Evolutionary conservation across 768 basidiomycete species (phyloP).

Genomic region (Tremella yokohamensis): DNA sequence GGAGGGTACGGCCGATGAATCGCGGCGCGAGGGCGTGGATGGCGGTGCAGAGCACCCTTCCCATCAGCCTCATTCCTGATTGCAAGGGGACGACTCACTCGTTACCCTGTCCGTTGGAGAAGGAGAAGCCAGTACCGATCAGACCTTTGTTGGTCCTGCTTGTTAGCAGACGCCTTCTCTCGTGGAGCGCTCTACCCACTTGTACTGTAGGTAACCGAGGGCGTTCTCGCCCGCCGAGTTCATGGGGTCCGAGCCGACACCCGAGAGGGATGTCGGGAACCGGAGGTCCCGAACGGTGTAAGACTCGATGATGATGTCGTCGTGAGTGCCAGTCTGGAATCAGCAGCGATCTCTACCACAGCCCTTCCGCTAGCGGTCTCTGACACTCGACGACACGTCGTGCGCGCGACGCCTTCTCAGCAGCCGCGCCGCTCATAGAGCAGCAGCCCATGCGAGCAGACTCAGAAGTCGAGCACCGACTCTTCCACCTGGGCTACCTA

Average conservation of each 20-base stretch:
- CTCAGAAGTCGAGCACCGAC: too few species aligned
- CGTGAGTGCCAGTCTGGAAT: too few species aligned
- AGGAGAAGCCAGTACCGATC: constrained; percentile 29
- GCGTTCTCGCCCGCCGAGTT: constrained; percentile 34
- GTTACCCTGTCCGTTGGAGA: constrained; percentile 35
- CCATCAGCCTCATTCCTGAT: not conserved
- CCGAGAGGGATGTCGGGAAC: constrained; percentile 29
- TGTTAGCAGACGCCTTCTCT: not conserved
- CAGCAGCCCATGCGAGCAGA: too few species aligned
- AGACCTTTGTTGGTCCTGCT: constrained; percentile 22
- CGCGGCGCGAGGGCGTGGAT: constrained; percentile 28
- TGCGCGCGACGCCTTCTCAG: too few species aligned
- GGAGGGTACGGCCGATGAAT: constrained; percentile 28
- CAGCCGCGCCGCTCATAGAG: too few species aligned
- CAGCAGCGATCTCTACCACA: too few species aligned
- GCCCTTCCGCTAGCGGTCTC: too few species aligned
- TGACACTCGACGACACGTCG: too few species aligned
- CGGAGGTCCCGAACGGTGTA: constrained; percentile 31
- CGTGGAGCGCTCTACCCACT: not conserved
- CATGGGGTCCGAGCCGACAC: constrained; percentile 33
- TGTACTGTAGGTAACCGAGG: constrained; percentile 26
- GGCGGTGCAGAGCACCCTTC: constrained; percentile 28
- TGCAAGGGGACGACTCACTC: constrained; percentile 17
- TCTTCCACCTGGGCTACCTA: too few species aligned
- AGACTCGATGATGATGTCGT: constrained; percentile 18